A percentile compares a stretch with the other conserved stretches of the same genome.
Evolutionary conservation across 345 rosid species (phyloP).

Genomic region (Aquilaria sinensis): DNA sequence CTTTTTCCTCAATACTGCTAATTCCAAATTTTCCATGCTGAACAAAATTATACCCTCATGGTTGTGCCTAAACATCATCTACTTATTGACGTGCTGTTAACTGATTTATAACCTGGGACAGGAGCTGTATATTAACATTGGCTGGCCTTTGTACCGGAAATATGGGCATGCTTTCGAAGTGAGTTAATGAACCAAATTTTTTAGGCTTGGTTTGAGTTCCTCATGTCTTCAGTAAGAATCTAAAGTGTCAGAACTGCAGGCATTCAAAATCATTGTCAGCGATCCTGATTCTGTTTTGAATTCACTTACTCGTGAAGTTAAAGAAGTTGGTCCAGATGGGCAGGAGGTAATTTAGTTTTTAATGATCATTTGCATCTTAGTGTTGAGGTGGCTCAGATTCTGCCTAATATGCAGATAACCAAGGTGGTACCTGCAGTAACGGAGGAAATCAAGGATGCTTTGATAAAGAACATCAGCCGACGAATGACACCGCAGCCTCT

Average conservation of each 20-base stretch:
- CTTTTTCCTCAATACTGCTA: too few species aligned
- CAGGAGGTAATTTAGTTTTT: slow-evolving; percentile 52
- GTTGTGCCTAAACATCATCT: background rate
- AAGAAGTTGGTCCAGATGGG: slow-evolving; percentile 85
- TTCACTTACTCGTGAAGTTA: slow-evolving; percentile 75
- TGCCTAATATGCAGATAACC: slow-evolving; percentile 42
- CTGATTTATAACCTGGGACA: slow-evolving; percentile 19
- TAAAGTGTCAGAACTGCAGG: slow-evolving; percentile 41
- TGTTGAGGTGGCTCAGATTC: slow-evolving; percentile 3
- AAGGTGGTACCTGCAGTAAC: slow-evolving; percentile 82
- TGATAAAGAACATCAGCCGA: slow-evolving; percentile 81
- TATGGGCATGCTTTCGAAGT: slow-evolving; percentile 99
- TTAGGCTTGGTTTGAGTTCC: background rate
- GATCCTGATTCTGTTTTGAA: slow-evolving; percentile 87
- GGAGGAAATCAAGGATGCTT: slow-evolving; percentile 80
- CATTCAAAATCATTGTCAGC: slow-evolving; percentile 80
- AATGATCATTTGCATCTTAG: background rate
- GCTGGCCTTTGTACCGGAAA: slow-evolving; percentile 94
- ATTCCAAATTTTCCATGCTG: background rate
- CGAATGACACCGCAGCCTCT: slow-evolving; percentile 97
- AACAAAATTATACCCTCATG: slow-evolving; percentile 1
- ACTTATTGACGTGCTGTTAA: background rate
- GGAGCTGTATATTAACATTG: slow-evolving; percentile 81
- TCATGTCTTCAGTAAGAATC: background rate
- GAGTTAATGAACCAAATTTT: slow-evolving; percentile 12